Evolutionary conservation across 768 basidiomycete genomes (phyloP).

Genomic region (Boletus sensibilis): DNA sequence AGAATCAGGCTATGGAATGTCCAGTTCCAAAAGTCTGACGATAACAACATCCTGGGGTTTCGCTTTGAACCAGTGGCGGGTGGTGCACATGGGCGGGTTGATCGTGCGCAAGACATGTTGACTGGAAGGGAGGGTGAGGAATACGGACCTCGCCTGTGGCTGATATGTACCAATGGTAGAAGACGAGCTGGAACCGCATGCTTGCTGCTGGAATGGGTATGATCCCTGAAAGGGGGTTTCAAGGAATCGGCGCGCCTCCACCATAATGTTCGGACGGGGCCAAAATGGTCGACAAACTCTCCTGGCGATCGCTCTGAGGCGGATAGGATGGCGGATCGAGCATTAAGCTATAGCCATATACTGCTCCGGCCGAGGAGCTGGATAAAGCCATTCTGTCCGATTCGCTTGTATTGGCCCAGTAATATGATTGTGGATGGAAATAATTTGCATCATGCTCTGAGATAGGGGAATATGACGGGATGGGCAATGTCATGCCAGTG

Average conservation of each 20-base stretch:
- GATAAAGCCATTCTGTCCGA: no score
- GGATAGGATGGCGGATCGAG: no score
- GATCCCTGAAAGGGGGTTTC: slow-evolving; percentile 26
- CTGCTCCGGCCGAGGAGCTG: no score
- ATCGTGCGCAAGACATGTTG: slow-evolving; percentile 25
- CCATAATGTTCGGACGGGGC: slow-evolving; percentile 31
- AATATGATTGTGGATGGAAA: slow-evolving; percentile 16
- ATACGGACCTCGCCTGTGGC: slow-evolving; percentile 20
- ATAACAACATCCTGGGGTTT: slow-evolving; percentile 9
- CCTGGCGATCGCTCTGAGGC: no score
- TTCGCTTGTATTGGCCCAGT: no score
- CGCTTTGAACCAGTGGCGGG: slow-evolving; percentile 30
- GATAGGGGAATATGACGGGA: slow-evolving; percentile 24
- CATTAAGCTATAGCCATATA: no score
- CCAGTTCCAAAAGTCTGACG: slow-evolving; percentile 13
- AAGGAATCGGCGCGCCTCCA: slow-evolving; percentile 19
- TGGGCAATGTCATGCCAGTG: slow-evolving; percentile 13
- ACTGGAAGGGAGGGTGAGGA: slow-evolving; percentile 16
- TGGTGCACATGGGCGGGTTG: slow-evolving; percentile 14
- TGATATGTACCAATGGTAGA: slow-evolving; percentile 24
- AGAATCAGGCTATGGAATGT: slow-evolving; percentile 10
- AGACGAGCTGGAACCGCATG: slow-evolving; percentile 20
- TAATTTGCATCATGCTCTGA: slow-evolving; percentile 23
- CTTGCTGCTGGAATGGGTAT: slow-evolving; percentile 29
- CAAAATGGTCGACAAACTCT: slow-evolving; percentile 18